A percentile compares a stretch with the other conserved stretches of the same genome.
phyloP scores from a whole-genome alignment of 2,329 filamentous ascomycete genomes.

The Venturia asperata region DNA sequence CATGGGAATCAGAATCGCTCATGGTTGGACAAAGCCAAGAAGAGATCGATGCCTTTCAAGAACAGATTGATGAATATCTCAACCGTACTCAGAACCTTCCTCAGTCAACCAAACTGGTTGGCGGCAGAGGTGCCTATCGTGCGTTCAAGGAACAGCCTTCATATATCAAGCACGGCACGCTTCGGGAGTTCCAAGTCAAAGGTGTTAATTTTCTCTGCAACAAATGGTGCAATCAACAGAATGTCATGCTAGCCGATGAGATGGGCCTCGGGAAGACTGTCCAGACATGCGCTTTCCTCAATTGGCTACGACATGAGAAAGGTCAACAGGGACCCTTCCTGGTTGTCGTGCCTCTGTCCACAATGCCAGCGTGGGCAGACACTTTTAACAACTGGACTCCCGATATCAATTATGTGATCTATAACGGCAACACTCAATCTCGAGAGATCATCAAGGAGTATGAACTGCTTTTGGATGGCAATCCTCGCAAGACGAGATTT shows the following conservation, averaged over 20 bases:
- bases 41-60: conserved; percentile 87
- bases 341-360: conserved; percentile 93
- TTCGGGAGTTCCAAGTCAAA: conserved; percentile 87
- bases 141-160: conserved; percentile 70
- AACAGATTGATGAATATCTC: conserved; percentile 84
- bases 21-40: conserved; percentile 73
- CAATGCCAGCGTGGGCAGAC: conserved; percentile 96
- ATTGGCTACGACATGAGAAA: conserved; percentile 87
- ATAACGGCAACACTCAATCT: conserved; percentile 81
- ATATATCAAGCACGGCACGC: conserved; percentile 76
- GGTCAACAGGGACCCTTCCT: conserved; percentile 90
- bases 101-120: conserved; percentile 66
- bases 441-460: conserved; percentile 84
- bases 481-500: conserved; percentile 85
- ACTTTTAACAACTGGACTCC: conserved; percentile 96
- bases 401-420: conserved; percentile 94
- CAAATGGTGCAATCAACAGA: conserved; percentile 91
- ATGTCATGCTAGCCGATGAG: conserved; percentile 95
- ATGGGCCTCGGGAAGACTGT: conserved; percentile 99
- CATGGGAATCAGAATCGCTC: conserved; percentile 76
- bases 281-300: conserved; percentile 93
- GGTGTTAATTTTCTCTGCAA: conserved; percentile 93
- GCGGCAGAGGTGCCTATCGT: conserved; percentile 57
- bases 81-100: conserved; percentile 77
- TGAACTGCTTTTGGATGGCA: conserved; percentile 79